Base-by-base conservation (phyloP, 192 early-diverging fungal genomes). In the Gorgonomyces haynaldii region DNA sequence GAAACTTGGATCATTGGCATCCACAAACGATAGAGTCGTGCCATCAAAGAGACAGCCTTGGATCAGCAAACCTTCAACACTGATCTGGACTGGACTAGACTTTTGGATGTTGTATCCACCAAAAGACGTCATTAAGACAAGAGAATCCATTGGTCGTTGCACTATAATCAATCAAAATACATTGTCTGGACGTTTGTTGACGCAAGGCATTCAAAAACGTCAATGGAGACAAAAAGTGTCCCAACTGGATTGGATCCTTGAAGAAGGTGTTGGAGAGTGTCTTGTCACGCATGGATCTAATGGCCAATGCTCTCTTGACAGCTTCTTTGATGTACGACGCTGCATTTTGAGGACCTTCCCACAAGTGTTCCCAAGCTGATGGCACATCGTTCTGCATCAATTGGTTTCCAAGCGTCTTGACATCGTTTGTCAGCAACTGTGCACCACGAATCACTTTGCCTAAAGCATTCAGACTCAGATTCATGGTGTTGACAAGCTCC, bases 11-110 rank as follows among this genome's bases (percentile, higher is more conserved):
- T 76, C 69, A 17, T 66, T 58, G 3, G 66, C 20, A 6, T 43
- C 35, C 1, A 58, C 44, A 50, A 67, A 64, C 26, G 60, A 53
- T 21, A 76, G 42, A 2, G 53, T 30, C 9, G 12, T 36, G 0
- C 69, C 69, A 45, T 76, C 64, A 51, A 76, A 70, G 10, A 37
- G 56, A 47, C 63, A 65, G 3, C 73, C 73, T 58, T 76, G 73
- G 15, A 76, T 27, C 12, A 63, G 38, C 9, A 76, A 28, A 10
- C 66, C 65, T 22, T 64, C 57, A n/a, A 76, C 53, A 8, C 54
- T 30, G 12, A 70, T 46, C 4, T 20, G 50, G 6, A 65, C 13
- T 2, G 57, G 8, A 13, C 31, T 29, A 31, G 42, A 15, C 5
- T 46, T 25, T 9, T 64, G 7, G 10, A 50, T 48, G 1, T 16